Evolutionary conservation across 2,329 filamentous ascomycete species (phyloP).

Genomic region (Arthroderma uncinatum): DNA sequence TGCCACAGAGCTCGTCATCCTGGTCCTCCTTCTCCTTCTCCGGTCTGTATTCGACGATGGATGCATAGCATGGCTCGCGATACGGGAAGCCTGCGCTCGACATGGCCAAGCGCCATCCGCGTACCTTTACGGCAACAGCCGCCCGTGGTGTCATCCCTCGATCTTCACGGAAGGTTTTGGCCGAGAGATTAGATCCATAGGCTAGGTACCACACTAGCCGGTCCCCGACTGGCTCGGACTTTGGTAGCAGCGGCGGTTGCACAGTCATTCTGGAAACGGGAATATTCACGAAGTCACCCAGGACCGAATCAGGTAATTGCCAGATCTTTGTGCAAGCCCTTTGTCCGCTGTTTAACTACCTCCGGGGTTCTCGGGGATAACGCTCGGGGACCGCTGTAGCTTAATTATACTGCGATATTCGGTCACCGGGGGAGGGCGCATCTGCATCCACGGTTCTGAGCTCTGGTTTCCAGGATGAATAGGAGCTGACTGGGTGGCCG

Average conservation of each 20-base stretch:
- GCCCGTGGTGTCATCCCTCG: conserved; percentile 15
- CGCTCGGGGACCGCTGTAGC: not conserved
- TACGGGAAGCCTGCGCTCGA: conserved; percentile 17
- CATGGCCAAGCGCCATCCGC: conserved; percentile 13
- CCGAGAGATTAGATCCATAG: conserved; percentile 19
- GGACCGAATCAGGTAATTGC: not conserved
- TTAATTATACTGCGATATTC: not conserved
- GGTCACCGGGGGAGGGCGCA: not conserved
- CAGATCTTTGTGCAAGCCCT: not conserved
- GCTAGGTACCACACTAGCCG: conserved; percentile 17
- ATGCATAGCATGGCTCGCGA: conserved; percentile 15
- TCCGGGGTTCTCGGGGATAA: not conserved
- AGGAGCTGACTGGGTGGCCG: not conserved
- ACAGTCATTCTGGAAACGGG: not conserved
- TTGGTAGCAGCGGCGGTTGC: not conserved
- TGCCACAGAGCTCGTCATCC: conserved; percentile 9
- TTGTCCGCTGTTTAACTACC: not conserved
- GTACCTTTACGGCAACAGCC: conserved; percentile 7
- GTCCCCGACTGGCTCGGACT: not conserved
- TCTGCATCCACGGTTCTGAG: no score
- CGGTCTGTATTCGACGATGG: conserved; percentile 8
- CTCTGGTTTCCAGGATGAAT: not conserved
- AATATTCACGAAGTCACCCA: not conserved
- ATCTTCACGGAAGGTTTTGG: conserved; percentile 15
- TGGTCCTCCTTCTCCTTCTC: not conserved